Evolutionary conservation across 768 basidiomycete genomes (phyloP), one percentile per base, ranked within the genome.

Genomic region (Leccinum rimulosum): DNA sequence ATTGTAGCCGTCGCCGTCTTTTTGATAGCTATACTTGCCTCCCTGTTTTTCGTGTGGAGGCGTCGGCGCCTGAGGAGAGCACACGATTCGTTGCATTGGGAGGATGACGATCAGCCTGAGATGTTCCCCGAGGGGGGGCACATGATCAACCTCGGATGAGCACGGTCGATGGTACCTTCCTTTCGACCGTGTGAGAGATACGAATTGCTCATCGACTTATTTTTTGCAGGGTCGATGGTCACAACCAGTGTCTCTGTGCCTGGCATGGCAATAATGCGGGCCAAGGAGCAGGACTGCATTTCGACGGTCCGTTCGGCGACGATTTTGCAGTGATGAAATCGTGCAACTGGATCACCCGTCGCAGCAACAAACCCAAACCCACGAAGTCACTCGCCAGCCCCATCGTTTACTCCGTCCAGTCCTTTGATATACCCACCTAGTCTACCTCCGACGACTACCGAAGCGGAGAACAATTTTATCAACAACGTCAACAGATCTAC

Each of bases 1-100:
- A 92, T 93, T 70, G 77, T 88, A 7, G 84, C 79, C 14, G 79
- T 87, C 38, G 90, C 86, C 9, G 67, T 93, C 22, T 73, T 80
- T 36, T 75, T 79, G 6, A 79, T 82, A 1, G 78, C 76, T 1
- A 61, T 86, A 22, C 62, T 79, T 10, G 70, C 80, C 8, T 79
- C 79, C 9, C 22, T 78, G 80, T 67, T 67, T 76, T 49, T 72
- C 77, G 49, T 56, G 27, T 64, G 64, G 58, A 58, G 52, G 50
- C 74, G 79, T 49, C 80, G 77, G 36, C 76, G 75, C 7, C 79
- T 74, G 50, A 76, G 77, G 40, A 72, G 69, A 40, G 70, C 66
- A 28, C 75, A 73, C 54, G 67, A 61, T 61, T 74, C 70, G 56
- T 72, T 70, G 28, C 73, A 68, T 1, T 72, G 73, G 5, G 61